phyloP scores from a whole-genome alignment of 1,284 basidiomycete species.

The Trichosporon coremiiforme region DNA sequence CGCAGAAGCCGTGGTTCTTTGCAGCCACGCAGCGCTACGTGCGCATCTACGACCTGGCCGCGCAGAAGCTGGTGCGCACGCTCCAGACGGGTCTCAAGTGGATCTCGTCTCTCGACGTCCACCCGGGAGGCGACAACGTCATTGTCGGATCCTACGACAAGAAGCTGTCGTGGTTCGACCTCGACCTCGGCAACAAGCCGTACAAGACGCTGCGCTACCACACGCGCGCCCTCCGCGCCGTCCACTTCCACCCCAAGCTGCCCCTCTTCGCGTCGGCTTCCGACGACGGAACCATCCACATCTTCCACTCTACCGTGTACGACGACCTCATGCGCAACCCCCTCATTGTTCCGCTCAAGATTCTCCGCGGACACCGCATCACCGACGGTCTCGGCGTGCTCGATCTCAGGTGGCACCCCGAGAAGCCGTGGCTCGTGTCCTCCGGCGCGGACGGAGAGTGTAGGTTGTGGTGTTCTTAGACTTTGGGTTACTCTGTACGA shows the following conservation, averaged over 20 bases:
- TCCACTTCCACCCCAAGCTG: conserved; percentile 90
- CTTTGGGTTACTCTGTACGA: conserved; percentile 2
- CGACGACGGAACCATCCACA: conserved; percentile 94
- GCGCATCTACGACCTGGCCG: conserved; percentile 90
- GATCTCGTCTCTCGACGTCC: conserved; percentile 96
- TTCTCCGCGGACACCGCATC: conserved; percentile 84
- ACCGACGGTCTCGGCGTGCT: conserved; percentile 87
- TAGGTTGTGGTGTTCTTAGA: conserved; percentile 69
- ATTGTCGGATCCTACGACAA: conserved; percentile 97
- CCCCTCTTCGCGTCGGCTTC: conserved; percentile 94
- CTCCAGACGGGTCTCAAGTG: conserved; percentile 89
- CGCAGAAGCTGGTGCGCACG: conserved; percentile 90
- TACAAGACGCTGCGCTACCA: conserved; percentile 98
- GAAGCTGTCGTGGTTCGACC: conserved; percentile 97
- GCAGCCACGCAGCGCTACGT: conserved; percentile 99
- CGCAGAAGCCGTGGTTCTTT: conserved; percentile 90
- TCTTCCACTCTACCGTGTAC: conserved; percentile 95
- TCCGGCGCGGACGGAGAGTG: conserved; percentile 91
- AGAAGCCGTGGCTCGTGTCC: conserved; percentile 90
- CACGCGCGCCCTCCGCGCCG: conserved; percentile 82
- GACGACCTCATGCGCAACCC: conserved; percentile 93
- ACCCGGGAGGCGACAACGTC: conserved; percentile 92
- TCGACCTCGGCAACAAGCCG: conserved; percentile 91
- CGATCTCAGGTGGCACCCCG: conserved; percentile 83
- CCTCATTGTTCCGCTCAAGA: conserved; percentile 95